Evolutionary conservation across 2,329 filamentous ascomycete genomes (phyloP), one percentile per base, ranked within the genome.

Genomic region (Epichloe brachyelytri): DNA sequence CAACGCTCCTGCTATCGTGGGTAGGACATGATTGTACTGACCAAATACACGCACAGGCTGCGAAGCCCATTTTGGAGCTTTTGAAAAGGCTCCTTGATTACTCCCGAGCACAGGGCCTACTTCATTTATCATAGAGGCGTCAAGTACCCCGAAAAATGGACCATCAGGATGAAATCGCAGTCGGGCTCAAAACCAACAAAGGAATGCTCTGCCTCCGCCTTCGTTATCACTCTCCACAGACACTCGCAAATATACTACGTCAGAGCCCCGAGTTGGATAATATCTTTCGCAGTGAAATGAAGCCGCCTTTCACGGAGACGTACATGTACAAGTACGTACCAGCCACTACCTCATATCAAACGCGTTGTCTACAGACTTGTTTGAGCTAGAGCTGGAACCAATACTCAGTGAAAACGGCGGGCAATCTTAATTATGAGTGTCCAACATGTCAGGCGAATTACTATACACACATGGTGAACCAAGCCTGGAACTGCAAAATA

Each of bases 51-150:
- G 38, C 6, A 12, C 56, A 89, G 86, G 87, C 86, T 47, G 88
- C 88, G 48, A 91, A 90, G 75, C 88, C 88, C 0, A 94, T 95
- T 53, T 84, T 90, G 66, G 86, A 85, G 64, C 79, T 87, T 2
- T 95, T 57, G 87, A 91, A 61, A 90, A 89, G 66, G 84, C 78
- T 15, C 73, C 70, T 6, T 78, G 67, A 72, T 17, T 5, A 36
- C 6, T 8, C 17, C 8, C 14, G 14, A 36, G 8, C 15, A 43
- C 15, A 19, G 43, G 12, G 4, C 11, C 5, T 26, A 14, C 15
- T 19, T 41, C n/a, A 40, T 10, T 26, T 2, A 26, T 22, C 7
- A 34, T 14, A 7, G 22, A 20, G 22, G 26, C 30, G 10, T n/a
- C 14, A 30, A 6, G 22, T 30, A 39, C 15, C 30, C 26, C 14